Evolutionary conservation across 2,329 filamentous ascomycete species (phyloP).

Genomic region (Thelonectria blattea): DNA sequence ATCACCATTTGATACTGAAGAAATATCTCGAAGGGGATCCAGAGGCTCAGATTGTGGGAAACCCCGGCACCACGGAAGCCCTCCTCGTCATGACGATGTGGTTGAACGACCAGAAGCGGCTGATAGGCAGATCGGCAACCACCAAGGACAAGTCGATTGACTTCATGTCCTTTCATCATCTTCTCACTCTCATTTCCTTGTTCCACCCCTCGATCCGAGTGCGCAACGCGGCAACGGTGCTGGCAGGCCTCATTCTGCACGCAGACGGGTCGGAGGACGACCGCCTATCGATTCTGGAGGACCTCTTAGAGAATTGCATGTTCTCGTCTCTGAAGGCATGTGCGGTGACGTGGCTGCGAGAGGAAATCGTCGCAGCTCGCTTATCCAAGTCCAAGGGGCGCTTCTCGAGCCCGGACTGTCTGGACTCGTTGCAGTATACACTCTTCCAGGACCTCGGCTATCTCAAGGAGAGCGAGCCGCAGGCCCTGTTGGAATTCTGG

Average conservation of each 20-base stretch:
- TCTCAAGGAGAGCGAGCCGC: slow-evolving; percentile 49
- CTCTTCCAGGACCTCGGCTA: slow-evolving; percentile 64
- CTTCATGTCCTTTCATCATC: slow-evolving; percentile 67
- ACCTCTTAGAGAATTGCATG: slow-evolving; percentile 69
- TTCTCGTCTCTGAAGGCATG: slow-evolving; percentile 67
- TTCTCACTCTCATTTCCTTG: slow-evolving; percentile 61
- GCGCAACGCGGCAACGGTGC: slow-evolving; percentile 59
- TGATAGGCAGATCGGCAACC: slow-evolving; percentile 41
- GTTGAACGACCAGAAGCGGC: slow-evolving; percentile 57
- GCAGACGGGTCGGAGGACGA: slow-evolving; percentile 64
- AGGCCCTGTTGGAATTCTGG: slow-evolving; percentile 59
- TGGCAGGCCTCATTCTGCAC: slow-evolving; percentile 62
- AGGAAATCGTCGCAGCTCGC: slow-evolving; percentile 61
- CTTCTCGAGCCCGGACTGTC: slow-evolving; percentile 60
- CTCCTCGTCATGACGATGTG: slow-evolving; percentile 65
- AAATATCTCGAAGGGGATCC: slow-evolving; percentile 60
- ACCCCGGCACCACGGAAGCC: slow-evolving; percentile 64
- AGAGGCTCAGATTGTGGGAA: slow-evolving; percentile 54
- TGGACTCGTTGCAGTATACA: slow-evolving; percentile 66
- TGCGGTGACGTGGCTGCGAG: slow-evolving; percentile 67
- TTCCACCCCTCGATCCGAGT: slow-evolving; percentile 62
- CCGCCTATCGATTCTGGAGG: slow-evolving; percentile 66
- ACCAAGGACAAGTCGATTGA: slow-evolving; percentile 45
- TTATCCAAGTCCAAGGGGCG: slow-evolving; percentile 40
- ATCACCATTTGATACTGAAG: slow-evolving; percentile 61